These are phyloP conservation scores for Saccharomycopsis crataegensis DNA, from an alignment of 1,139 yeast genomes.

Conservation along the genomic window DNA sequence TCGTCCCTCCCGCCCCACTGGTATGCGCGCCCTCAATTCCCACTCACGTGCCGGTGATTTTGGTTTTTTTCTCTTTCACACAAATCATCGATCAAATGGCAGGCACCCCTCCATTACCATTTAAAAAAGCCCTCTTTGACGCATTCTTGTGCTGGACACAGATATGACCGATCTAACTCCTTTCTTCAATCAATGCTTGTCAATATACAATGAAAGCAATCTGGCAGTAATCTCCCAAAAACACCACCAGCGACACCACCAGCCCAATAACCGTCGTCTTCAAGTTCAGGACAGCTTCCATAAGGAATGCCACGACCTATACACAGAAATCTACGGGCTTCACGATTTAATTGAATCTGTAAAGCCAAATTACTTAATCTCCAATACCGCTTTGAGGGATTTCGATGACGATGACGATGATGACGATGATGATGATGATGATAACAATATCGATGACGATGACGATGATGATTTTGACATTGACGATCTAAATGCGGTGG, in stretches of 20 bases:
- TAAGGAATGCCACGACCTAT: slow-evolving; percentile 42
- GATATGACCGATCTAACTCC: slow-evolving; percentile 49
- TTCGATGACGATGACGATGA: slow-evolving; percentile 9
- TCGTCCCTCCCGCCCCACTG: too few relatives aligned
- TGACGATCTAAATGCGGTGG: not conserved
- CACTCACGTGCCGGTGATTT: too few relatives aligned
- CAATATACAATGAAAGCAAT: slow-evolving; percentile 31
- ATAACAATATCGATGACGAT: slow-evolving; percentile 2
- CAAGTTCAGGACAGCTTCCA: slow-evolving; percentile 42
- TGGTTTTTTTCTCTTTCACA: too few relatives aligned
- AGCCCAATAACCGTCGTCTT: slow-evolving; percentile 16
- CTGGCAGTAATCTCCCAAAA: slow-evolving; percentile 7
- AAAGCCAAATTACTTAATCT: slow-evolving; percentile 38
- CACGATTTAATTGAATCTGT: slow-evolving; percentile 35
- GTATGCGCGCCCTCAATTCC: too few relatives aligned
- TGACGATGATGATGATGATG: slow-evolving; percentile 7
- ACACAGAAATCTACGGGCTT: slow-evolving; percentile 35
- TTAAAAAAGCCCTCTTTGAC: too few relatives aligned
- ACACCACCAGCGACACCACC: slow-evolving; percentile 8
- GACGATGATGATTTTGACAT: slow-evolving; percentile 8
- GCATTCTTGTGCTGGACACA: not conserved
- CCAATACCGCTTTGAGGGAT: slow-evolving; percentile 8
- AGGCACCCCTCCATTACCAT: too few relatives aligned
- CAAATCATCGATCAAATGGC: too few relatives aligned
- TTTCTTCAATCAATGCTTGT: slow-evolving; percentile 42